phyloP scores from a whole-genome alignment of 1,284 basidiomycete species.

The Taiwanofungus camphoratus region DNA sequence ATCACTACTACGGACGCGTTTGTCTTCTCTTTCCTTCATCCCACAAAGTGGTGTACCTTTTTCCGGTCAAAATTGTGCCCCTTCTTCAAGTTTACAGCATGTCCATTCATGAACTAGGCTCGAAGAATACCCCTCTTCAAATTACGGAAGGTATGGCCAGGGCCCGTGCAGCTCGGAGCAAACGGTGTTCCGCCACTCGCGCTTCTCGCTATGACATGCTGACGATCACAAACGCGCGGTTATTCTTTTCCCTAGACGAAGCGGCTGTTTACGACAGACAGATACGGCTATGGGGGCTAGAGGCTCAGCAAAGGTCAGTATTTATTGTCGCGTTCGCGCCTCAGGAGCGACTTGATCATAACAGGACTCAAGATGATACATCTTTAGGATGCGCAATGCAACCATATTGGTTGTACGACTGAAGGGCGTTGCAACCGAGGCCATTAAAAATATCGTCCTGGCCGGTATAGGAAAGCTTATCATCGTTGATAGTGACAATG shows the following conservation, averaged over 20 bases:
- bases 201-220: not conserved
- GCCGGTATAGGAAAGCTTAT: conserved; percentile 72
- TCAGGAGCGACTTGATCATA: not conserved
- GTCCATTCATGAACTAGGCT: conserved; percentile 27
- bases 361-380: conserved; percentile 1
- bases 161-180: not conserved
- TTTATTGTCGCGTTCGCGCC: not conserved
- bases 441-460: conserved; percentile 90
- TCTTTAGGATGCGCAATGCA: conserved; percentile 83
- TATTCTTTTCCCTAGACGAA: conserved; percentile 47
- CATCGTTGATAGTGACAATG: conserved; percentile 58
- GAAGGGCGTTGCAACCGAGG: conserved; percentile 87
- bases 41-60: not conserved
- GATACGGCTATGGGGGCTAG: conserved; percentile 96
- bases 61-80: not conserved
- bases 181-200: not conserved
- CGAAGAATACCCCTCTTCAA: conserved; percentile 31
- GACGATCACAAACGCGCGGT: not conserved
- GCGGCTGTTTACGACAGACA: conserved; percentile 93
- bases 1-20: no score
- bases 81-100: conserved; percentile 13
- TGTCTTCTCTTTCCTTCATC: no score
- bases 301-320: conserved; percentile 88
- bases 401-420: conserved; percentile 84
- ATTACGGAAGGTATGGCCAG: conserved; percentile 37